Base-by-base conservation (phyloP, 164 flowering plant genomes). In the Piper betle region DNA sequence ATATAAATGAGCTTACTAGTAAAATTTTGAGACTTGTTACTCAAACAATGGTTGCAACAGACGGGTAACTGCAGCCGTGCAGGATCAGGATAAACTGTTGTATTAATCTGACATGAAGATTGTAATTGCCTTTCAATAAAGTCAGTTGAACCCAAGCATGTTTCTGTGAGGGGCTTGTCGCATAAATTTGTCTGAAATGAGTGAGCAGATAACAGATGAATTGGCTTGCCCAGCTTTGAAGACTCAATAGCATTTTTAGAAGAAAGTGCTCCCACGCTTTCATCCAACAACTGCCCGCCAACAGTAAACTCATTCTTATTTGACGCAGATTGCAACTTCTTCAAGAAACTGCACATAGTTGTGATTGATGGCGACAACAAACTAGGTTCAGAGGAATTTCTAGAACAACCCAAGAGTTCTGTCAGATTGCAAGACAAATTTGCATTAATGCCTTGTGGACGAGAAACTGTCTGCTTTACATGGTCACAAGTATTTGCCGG, bases 211-310 rank as follows among this genome's bases (percentile, higher is more conserved):
- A 58, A 37, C 53, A 77, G 65, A 64, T 77, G 39, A 37, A 53
- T 41, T 12, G 62, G 62, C 61, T 64, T 67, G 11, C 60, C 74
- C 65, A 59, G 78, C 72, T 77, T 77, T 16, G 79, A 72, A 63
- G 69, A 67, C 53, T 71, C 79, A 57, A 71, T 39, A 39, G 75
- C 54, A 62, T 72, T 71, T 74, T 70, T 73, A 66, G 71, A 62
- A 9, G 80, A 69, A 64, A 68, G 80, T 55, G 79, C 48, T 66
- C 74, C 75, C 65, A 70, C 62, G 68, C 70, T 73, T 66, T 79
- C 82, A 68, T 78, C 74, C 52, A 64, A 63, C 55, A 72, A 42
- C 68, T 60, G 60, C 54, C 66, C 68, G 42, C 57, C 66, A 61
- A 46, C 59, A 72, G 64, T 67, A 61, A n/a, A 54, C 18, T 63